Evolutionary conservation across 2,329 filamentous ascomycete genomes (phyloP).

Genomic region (Aspergillus thermomutatus): DNA sequence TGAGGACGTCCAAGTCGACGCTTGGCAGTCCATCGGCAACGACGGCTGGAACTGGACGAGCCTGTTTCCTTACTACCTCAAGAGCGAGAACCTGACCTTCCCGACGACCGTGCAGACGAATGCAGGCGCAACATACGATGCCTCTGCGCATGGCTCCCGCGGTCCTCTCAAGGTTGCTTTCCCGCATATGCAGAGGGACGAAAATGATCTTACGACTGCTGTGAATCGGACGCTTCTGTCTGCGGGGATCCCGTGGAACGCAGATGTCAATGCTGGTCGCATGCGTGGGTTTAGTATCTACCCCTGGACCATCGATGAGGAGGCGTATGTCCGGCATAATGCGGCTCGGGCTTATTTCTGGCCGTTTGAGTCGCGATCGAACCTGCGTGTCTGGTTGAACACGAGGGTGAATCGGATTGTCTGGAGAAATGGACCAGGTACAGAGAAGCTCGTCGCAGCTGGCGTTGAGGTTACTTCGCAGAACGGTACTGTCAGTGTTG

Average conservation of each 20-base stretch:
- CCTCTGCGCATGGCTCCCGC: constrained; percentile 18
- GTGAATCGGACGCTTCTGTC: constrained; percentile 34
- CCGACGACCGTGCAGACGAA: constrained; percentile 10
- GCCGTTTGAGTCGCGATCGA: constrained; percentile 38
- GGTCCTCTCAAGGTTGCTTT: constrained; percentile 29
- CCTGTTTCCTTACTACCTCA: constrained; percentile 30
- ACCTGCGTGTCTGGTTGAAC: constrained; percentile 43
- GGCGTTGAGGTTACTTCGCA: constrained; percentile 27
- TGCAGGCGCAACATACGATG: no score
- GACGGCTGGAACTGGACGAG: constrained; percentile 32
- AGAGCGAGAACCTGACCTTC: constrained; percentile 26
- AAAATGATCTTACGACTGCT: constrained; percentile 19
- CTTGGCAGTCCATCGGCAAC: constrained; percentile 34
- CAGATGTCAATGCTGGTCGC: constrained; percentile 42
- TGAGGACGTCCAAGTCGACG: constrained; percentile 36
- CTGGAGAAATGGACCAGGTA: constrained; percentile 22
- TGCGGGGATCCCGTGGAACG: constrained; percentile 37
- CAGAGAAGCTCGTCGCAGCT: constrained; percentile 3
- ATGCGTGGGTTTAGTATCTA: constrained; percentile 45
- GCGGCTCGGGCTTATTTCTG: constrained; percentile 49
- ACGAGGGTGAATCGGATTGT: constrained; percentile 40
- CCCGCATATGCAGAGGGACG: constrained; percentile 11
- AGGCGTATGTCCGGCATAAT: constrained; percentile 41
- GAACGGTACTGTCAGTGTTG: constrained; percentile 20
- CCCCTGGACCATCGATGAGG: constrained; percentile 41